Evolutionary conservation across 2,329 filamentous ascomycete species (phyloP).

Genomic region (Capronia coronata): DNA sequence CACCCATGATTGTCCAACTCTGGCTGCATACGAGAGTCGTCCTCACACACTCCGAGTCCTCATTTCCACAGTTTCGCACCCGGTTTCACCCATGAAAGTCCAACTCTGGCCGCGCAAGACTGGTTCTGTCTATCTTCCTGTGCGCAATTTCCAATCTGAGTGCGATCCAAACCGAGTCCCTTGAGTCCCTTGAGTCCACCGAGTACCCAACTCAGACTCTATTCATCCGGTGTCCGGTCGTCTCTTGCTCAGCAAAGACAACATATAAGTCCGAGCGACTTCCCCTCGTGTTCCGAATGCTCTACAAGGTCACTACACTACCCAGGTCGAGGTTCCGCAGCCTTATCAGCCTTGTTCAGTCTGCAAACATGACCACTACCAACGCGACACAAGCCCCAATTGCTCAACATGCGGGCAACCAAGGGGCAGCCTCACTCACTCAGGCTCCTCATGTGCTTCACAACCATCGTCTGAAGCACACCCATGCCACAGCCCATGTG

Average conservation of each 20-base stretch:
- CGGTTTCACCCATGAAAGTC: constrained; percentile 21
- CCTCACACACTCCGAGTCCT: constrained; percentile 1
- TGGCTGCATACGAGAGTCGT: not conserved
- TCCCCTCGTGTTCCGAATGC: constrained; percentile 15
- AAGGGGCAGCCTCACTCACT: constrained; percentile 1
- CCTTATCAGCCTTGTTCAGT: constrained; percentile 13
- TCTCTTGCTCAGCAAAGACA: not conserved
- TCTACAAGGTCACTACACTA: constrained; percentile 20
- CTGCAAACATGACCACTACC: constrained; percentile 17
- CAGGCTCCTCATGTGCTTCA: constrained; percentile 8
- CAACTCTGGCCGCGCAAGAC: constrained; percentile 3
- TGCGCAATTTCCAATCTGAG: constrained; percentile 8
- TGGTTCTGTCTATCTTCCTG: not conserved
- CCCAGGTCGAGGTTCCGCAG: constrained; percentile 10
- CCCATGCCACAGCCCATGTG: constrained; percentile 22
- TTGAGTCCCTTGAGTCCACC: not conserved
- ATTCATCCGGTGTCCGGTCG: constrained; percentile 7
- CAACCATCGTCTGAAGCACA: constrained; percentile 22
- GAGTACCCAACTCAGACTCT: not conserved
- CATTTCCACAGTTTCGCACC: constrained; percentile 6
- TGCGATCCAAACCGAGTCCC: not conserved
- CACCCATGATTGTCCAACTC: constrained; percentile 16
- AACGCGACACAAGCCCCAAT: constrained; percentile 10
- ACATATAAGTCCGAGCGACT: not conserved
- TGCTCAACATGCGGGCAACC: constrained; percentile 13